phyloP scores from a whole-genome alignment of 1,139 yeast species.

The Diutina mesorugosa region DNA sequence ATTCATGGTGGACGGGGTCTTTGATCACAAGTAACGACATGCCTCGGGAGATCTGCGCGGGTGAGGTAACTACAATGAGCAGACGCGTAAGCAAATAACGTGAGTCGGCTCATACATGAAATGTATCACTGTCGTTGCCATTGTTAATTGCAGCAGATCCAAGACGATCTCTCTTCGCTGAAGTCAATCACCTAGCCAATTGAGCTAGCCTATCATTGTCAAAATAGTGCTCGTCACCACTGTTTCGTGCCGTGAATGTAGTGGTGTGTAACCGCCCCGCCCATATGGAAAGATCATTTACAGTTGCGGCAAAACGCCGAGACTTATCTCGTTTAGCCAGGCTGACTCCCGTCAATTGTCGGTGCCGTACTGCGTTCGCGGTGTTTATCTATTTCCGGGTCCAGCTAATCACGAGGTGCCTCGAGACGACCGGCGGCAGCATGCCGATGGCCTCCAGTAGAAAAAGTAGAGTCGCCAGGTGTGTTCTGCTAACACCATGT shows the following conservation, averaged over 20 bases:
- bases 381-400: neutral
- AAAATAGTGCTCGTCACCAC: too few species aligned
- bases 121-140: too few species aligned
- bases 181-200: too few species aligned
- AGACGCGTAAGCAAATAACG: too few species aligned
- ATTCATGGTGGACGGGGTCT: conserved; percentile 15
- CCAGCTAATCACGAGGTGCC: neutral
- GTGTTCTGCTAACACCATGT: neutral
- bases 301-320: neutral
- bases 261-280: too few species aligned
- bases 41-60: neutral
- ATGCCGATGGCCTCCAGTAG: neutral
- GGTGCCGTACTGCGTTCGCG: neutral
- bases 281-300: neutral
- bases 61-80: neutral
- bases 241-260: too few species aligned
- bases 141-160: too few species aligned
- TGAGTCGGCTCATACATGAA: too few species aligned
- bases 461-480: neutral
- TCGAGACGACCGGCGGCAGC: conserved; percentile 5
- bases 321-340: neutral
- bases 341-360: neutral
- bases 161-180: too few species aligned
- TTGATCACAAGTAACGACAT: conserved; percentile 6
- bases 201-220: too few species aligned